Evolutionary conservation across 129 eudicot species (phyloP), one percentile per base, ranked within the genome.

Genomic region (Lonicera japonica): DNA sequence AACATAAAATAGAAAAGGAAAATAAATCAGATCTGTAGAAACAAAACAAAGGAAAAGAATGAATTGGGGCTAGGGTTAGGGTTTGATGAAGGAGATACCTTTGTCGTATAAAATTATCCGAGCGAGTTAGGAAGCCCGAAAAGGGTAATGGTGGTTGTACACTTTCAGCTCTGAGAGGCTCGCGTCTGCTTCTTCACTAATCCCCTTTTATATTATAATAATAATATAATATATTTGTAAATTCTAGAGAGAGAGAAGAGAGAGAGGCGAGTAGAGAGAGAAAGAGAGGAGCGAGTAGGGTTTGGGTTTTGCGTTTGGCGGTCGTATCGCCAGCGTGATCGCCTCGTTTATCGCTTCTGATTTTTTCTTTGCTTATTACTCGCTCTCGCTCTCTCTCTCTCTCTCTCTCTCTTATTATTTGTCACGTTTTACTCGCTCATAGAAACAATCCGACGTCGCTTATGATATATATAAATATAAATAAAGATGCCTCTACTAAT

Each of bases 261-360:
- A 29, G 36, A 6, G 36, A 29, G 36, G 36, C 2, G 36, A 29
- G 36, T n/a, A n/a, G n/a, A 12, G 21, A 25, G 17, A 24, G 17
- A 15, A 3, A 9, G 21, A 0, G 43, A 34, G 19, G 12, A 15
- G 34, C 8, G 36, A 61, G 22, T 20, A 21, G 0, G 22, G 13
- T n/a, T 63, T 21, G 67, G 67, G 56, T 64, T 64, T 25, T 10
- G 56, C 21, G n/a, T 14, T 21, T 25, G 55, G 68, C 68, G 68
- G 68, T 50, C 58, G 67, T 46, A 22, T 63, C 67, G 67, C 56
- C 67, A 16, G 24, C 23, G 56, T 14, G 67, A 50, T 47, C 69
- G 69, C 36, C 58, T 58, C 47, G 6, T 29, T 29, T 29, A 29
- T 29, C 36, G 2, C 4, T 1, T 29, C 36, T 29, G 36, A 29